These are phyloP conservation scores for Debaryomyces sp. DNA, from an alignment of 1,139 yeast genomes.

Conservation along the genomic window DNA sequence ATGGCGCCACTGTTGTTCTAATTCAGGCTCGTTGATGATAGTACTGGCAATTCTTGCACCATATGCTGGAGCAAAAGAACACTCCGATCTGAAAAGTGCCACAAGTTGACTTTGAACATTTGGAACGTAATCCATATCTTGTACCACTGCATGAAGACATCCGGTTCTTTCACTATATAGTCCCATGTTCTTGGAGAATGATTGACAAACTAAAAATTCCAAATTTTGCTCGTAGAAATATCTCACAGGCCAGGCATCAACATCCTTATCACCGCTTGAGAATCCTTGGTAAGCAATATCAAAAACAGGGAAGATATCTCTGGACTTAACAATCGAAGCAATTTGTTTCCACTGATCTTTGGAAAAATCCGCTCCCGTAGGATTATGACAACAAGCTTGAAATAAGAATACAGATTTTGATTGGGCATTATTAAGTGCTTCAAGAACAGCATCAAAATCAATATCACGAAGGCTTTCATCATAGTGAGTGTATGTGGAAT, in stretches of 20 bases:
- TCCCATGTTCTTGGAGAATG: conserved; percentile 50
- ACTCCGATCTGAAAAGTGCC: conserved; percentile 36
- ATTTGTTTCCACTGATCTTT: conserved; percentile 78
- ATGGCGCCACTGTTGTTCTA: conserved; percentile 34
- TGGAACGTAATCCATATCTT: conserved; percentile 21
- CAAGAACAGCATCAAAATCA: conserved; percentile 31
- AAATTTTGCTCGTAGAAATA: conserved; percentile 24
- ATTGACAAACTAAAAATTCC: conserved; percentile 42
- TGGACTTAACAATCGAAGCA: conserved; percentile 56
- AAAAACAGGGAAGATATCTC: conserved; percentile 69
- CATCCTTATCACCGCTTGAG: conserved; percentile 54
- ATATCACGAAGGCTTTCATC: conserved; percentile 27
- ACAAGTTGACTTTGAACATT: conserved; percentile 31
- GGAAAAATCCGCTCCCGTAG: conserved; percentile 91
- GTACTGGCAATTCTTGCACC: conserved; percentile 45
- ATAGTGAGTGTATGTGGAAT: conserved; percentile 35
- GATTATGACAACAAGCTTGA: conserved; percentile 97
- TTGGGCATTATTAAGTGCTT: conserved; percentile 34
- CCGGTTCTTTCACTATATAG: conserved; percentile 50
- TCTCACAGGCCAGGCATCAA: conserved; percentile 33
- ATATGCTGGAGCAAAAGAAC: conserved; percentile 51
- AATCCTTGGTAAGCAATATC: conserved; percentile 97
- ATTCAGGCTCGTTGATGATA: conserved; percentile 27
- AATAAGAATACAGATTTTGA: conserved; percentile 49
- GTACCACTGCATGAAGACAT: conserved; percentile 40